Percentiles rank a stretch among this genome's conserved stretches.
Evolutionary conservation across 176 grass and related monocot genomes (phyloP).

Genomic region (Pharus latifolius): DNA sequence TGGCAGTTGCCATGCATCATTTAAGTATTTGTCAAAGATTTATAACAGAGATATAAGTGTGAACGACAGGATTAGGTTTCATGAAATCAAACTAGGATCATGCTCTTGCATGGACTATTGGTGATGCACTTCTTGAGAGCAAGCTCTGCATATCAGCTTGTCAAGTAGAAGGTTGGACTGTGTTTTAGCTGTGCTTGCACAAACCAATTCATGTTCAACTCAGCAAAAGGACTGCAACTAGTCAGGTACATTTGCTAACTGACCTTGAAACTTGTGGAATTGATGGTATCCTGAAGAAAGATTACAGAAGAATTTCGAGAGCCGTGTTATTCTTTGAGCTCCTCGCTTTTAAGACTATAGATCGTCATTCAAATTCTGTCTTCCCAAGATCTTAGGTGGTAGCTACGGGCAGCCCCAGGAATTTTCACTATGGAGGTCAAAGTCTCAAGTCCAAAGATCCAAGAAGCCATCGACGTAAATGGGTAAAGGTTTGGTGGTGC

Average conservation of each 20-base stretch:
- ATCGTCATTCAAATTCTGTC: background rate
- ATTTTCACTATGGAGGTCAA: background rate
- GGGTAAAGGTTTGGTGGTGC: background rate
- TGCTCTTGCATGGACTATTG: conserved; percentile 33
- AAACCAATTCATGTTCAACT: background rate
- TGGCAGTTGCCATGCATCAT: conserved; percentile 3
- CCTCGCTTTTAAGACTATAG: background rate
- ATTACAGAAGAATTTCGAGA: background rate
- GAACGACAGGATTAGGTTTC: conserved; percentile 19
- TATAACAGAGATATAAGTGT: conserved; percentile 15
- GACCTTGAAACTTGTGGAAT: background rate
- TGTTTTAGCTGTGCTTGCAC: background rate
- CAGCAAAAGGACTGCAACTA: background rate
- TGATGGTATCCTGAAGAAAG: background rate
- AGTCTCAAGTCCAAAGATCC: background rate
- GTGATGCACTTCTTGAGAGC: background rate
- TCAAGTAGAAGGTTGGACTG: background rate
- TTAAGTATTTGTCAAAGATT: conserved; percentile 13
- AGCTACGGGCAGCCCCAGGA: background rate
- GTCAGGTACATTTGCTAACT: background rate
- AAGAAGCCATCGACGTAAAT: background rate
- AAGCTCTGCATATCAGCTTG: background rate
- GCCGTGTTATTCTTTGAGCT: background rate
- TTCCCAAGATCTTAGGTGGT: background rate
- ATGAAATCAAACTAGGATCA: conserved; percentile 6